Conservation (phyloP, 805 yeast genomes). For the Wickerhamia fluorescens region DNA sequence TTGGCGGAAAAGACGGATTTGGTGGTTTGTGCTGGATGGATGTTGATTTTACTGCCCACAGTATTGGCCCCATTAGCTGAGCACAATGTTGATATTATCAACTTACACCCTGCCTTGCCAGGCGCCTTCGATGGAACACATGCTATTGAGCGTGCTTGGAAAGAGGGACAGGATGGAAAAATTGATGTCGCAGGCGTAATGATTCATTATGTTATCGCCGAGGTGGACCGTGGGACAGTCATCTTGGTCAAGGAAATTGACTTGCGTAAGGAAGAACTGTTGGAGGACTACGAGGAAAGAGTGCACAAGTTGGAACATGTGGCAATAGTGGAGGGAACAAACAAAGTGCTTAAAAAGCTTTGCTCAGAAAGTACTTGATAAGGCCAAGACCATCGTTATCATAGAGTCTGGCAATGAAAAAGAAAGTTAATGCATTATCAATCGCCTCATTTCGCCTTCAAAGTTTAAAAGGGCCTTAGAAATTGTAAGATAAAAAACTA, state of each 20-base stretch:
- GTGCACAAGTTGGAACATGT: slow-evolving; percentile 81
- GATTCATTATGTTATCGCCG: slow-evolving; percentile 95
- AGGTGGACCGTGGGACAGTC: slow-evolving; percentile 92
- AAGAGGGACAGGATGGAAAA: slow-evolving; percentile 84
- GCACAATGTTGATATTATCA: slow-evolving; percentile 70
- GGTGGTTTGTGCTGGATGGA: slow-evolving; percentile 98
- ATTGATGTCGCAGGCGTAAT: slow-evolving; percentile 80
- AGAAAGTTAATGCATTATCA: too few relatives aligned
- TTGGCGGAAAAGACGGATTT: slow-evolving; percentile 62
- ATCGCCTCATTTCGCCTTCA: too few relatives aligned
- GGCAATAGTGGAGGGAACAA: slow-evolving; percentile 91
- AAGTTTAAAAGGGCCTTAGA: too few relatives aligned
- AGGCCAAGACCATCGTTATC: slow-evolving; percentile 1
- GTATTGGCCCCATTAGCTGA: slow-evolving; percentile 61
- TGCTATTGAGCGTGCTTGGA: slow-evolving; percentile 95
- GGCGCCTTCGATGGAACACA: slow-evolving; percentile 96
- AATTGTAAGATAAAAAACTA: too few relatives aligned
- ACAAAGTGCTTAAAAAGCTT: slow-evolving; percentile 43
- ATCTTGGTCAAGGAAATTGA: slow-evolving; percentile 73
- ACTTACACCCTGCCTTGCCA: slow-evolving; percentile 94
- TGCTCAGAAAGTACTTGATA: too few relatives aligned
- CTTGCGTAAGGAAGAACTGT: slow-evolving; percentile 61
- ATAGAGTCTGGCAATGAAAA: background rate
- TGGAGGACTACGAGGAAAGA: slow-evolving; percentile 74
- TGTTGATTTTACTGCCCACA: slow-evolving; percentile 78